Evolutionary conservation across 2,329 filamentous ascomycete species (phyloP), one percentile per base, ranked within the genome.

Genomic region (Tolypocladium amazonense): DNA sequence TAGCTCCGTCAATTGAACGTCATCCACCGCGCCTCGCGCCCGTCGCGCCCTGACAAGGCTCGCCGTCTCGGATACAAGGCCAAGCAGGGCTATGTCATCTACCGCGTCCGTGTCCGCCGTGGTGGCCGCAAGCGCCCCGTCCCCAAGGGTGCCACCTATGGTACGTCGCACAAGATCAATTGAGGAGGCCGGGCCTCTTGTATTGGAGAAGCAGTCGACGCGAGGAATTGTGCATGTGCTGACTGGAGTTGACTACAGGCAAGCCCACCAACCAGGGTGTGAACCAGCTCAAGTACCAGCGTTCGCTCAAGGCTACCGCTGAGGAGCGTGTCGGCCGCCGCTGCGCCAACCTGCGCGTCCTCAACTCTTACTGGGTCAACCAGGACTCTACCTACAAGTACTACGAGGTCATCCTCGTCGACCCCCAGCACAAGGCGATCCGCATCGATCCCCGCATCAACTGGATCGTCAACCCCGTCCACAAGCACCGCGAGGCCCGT

Each of bases 361-460:
- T 99, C 76, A 99, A 99, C 90, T 97, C 93, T 67, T 99, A 99
- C 92, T 99, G 95, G 95, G 91, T 99, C 86, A 99, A 99, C 90
- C 92, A 97, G 87, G 94, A 99, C 85, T 97, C 92, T 64, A 99
- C 94, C 81, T 99, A 97, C 90, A 99, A 99, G 87, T 99, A 99
- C 90, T 99, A 87, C 85, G 94, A 99, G 84, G 88, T 97, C 81
- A 97, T 99, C 84, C 90, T 97, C 76, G 93, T 99, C 77, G 94
- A 99, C 84, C 94, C 94, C 78, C 90, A 95, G 85, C 94, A 99
- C 90, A 97, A 97, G 88, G 94, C 94, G 76, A 99, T 99, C 86
- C 94, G 94, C 80, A 90, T 89, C 76, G 94, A 99, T 80, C 84
- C 94, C 75, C 92, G 94, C 81, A 97, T 99, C 90, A 99, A 96